These are phyloP conservation scores for Saccharomycopsis amapae DNA, from an alignment of 805 yeast genomes.

Conservation along the genomic window DNA sequence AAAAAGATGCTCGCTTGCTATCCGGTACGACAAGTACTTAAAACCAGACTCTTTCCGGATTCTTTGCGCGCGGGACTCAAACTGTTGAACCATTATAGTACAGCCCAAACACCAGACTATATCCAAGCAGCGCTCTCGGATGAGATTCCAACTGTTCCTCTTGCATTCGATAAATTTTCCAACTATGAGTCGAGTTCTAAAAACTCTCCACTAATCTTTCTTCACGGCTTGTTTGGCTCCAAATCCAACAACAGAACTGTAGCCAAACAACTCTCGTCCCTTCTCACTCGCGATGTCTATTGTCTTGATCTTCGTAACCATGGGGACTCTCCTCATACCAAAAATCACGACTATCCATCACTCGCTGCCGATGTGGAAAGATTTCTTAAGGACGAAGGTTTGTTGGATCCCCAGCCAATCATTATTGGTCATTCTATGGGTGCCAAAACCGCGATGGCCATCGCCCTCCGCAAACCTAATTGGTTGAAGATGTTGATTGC, in stretches of 20 bases:
- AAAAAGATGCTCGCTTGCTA: no score
- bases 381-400: slow-evolving; percentile 45
- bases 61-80: no score
- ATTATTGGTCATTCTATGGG: slow-evolving; percentile 86
- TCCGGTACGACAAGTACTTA: no score
- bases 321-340: slow-evolving; percentile 81
- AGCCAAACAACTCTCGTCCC: slow-evolving; percentile 48
- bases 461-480: slow-evolving; percentile 61
- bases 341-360: slow-evolving; percentile 67
- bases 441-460: slow-evolving; percentile 88
- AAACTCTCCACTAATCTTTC: slow-evolving; percentile 57
- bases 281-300: slow-evolving; percentile 50
- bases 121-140: slow-evolving; percentile 17
- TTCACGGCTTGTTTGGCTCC: slow-evolving; percentile 89
- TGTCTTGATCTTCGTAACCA: slow-evolving; percentile 82
- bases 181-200: slow-evolving; percentile 20
- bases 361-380: slow-evolving; percentile 80
- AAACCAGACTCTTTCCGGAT: no score
- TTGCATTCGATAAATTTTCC: slow-evolving; percentile 46
- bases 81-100: no score
- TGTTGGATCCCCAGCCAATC: slow-evolving; percentile 40
- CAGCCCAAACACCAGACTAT: slow-evolving; percentile 1
- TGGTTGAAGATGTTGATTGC: slow-evolving; percentile 56
- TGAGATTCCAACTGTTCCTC: slow-evolving; percentile 44
- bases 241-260: slow-evolving; percentile 74